A percentile compares a stretch with the other conserved stretches of the same genome.
Conservation (phyloP, 2,329 filamentous ascomycete genomes). For the Fonsecaea pugnacius region DNA sequence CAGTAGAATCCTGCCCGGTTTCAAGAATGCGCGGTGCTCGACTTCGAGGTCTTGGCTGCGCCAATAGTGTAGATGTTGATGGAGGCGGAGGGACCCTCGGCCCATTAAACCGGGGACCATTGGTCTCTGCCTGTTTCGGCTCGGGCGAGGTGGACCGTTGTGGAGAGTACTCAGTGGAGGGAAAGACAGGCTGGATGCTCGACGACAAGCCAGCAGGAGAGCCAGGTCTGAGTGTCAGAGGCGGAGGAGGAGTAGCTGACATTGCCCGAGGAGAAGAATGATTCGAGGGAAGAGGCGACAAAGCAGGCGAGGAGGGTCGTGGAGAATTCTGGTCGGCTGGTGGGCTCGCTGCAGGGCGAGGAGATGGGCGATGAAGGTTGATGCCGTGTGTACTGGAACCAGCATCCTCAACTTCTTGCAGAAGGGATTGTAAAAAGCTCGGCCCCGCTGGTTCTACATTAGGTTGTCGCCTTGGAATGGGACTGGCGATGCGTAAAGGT, state of each 20-base stretch:
- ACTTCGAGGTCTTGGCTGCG: conserved; percentile 34
- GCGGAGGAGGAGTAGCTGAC: conserved; percentile 48
- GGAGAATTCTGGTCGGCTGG: conserved; percentile 45
- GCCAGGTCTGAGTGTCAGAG: conserved; percentile 58
- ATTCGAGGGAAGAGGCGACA: conserved; percentile 48
- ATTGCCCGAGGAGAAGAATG: conserved; percentile 47
- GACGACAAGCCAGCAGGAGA: conserved; percentile 73
- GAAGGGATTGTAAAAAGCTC: conserved; percentile 81
- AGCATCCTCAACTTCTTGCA: conserved; percentile 80
- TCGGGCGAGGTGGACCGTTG: conserved; percentile 56
- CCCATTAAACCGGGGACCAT: conserved; percentile 15
- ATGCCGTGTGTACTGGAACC: conserved; percentile 47
- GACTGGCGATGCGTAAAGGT: conserved; percentile 39
- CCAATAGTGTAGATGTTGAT: conserved; percentile 24
- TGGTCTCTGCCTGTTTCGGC: conserved; percentile 17
- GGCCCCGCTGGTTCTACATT: conserved; percentile 58
- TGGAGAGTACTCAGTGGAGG: conserved; percentile 74
- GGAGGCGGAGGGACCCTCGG: conserved; percentile 7
- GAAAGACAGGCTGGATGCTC: conserved; percentile 73
- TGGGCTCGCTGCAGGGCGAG: conserved; percentile 40
- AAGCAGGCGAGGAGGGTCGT: conserved; percentile 48
- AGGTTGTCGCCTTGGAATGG: conserved; percentile 25
- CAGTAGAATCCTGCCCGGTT: conserved; percentile 46
- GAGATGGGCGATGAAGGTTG: conserved; percentile 33
- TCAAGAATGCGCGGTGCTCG: conserved; percentile 37